A percentile compares a stretch with the other conserved stretches of the same genome.
phyloP scores from a whole-genome alignment of 495 filamentous ascomycete genomes.

The Cetradonia linearis region DNA sequence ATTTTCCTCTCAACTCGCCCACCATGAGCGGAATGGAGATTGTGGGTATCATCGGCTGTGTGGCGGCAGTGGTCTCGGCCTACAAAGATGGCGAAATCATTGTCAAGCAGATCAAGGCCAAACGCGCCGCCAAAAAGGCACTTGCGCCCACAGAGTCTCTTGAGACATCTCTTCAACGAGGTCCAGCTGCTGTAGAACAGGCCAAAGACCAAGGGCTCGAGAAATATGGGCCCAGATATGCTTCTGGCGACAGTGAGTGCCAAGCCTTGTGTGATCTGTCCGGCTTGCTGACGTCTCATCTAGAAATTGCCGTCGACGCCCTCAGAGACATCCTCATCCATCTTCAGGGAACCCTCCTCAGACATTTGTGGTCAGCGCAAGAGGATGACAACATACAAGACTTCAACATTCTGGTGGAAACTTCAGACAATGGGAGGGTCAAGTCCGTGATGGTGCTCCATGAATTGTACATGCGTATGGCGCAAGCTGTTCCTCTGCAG shows the following conservation, averaged over 20 bases:
- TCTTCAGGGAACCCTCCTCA: conserved; percentile 20
- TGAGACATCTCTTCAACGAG: conserved; percentile 17
- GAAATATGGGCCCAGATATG: conserved; percentile 15
- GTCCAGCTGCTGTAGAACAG: conserved; percentile 16
- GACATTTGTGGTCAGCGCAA: conserved; percentile 17
- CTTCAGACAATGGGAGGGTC: conserved; percentile 21
- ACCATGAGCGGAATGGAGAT: conserved; percentile 23
- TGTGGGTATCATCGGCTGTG: conserved; percentile 18
- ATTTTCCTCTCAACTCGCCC: not conserved
- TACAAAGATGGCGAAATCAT: conserved; percentile 19
- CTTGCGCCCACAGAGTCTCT: conserved; percentile 15
- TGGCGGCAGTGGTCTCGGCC: conserved; percentile 22
- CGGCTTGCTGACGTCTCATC: conserved; percentile 7
- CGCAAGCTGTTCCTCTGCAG: conserved; percentile 11
- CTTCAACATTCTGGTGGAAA: conserved; percentile 19
- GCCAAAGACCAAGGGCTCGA: conserved; percentile 16
- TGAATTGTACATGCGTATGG: conserved; percentile 19
- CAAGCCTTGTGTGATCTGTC: not conserved
- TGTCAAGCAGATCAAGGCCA: conserved; percentile 21
- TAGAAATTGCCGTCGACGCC: conserved; percentile 27
- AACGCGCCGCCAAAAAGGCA: conserved; percentile 18
- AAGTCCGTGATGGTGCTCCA: conserved; percentile 19
- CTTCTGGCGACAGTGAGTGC: conserved; percentile 16
- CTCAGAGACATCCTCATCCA: conserved; percentile 18
- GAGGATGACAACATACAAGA: conserved; percentile 20